These are phyloP conservation scores for Wallacemonas sp. DNA, from an alignment of 208 protist genomes.

Conservation along the genomic window DNA sequence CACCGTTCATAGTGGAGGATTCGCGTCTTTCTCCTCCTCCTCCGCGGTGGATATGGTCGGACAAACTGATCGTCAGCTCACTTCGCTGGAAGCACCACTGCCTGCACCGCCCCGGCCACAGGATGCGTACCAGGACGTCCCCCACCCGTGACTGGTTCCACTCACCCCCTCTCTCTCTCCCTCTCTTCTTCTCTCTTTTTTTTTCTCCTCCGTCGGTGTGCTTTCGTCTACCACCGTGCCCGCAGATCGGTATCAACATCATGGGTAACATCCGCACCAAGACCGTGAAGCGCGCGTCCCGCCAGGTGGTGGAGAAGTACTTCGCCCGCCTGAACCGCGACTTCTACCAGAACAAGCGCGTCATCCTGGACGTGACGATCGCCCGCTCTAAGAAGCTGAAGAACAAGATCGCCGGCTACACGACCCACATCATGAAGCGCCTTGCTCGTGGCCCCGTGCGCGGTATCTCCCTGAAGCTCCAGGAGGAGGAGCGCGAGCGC, in stretches of 20 bases:
- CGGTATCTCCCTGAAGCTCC: constrained; percentile 99
- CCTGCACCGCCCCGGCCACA: too few relatives aligned
- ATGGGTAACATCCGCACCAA: constrained; percentile 99
- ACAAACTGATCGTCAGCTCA: too few relatives aligned
- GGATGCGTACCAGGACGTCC: too few relatives aligned
- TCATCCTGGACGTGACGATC: constrained; percentile 96
- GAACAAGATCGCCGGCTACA: constrained; percentile 99
- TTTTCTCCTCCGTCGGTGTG: background rate
- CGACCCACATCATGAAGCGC: constrained; percentile 99
- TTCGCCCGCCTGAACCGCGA: constrained; percentile 96
- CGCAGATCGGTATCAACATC: constrained; percentile 8
- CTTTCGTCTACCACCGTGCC: too few relatives aligned
- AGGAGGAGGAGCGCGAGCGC: constrained; percentile 99
- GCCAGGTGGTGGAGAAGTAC: constrained; percentile 98
- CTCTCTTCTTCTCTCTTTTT: background rate
- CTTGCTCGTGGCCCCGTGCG: constrained; percentile 98
- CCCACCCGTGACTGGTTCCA: too few relatives aligned
- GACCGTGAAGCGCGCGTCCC: constrained; percentile 99
- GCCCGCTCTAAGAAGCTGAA: constrained; percentile 99
- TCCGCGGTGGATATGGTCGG: too few relatives aligned
- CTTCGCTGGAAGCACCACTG: too few relatives aligned
- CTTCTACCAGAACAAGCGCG: constrained; percentile 99
- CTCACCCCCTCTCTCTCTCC: background rate
- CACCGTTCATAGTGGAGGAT: too few relatives aligned
- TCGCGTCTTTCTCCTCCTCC: too few relatives aligned